phyloP scores from a whole-genome alignment of 208 protist species.

The Trypanosoma cruzi region DNA sequence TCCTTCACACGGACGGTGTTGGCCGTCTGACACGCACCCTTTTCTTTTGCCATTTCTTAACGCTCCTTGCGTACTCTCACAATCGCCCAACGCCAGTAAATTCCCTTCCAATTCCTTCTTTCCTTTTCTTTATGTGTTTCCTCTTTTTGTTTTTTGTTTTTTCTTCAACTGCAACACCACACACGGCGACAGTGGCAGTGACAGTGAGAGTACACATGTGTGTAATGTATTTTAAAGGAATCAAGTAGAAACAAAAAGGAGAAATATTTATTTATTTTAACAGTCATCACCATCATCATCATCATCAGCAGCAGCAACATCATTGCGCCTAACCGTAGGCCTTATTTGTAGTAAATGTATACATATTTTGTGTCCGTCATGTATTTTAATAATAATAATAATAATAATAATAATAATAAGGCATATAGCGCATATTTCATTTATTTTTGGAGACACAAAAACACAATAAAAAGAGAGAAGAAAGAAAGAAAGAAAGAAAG shows the following conservation, averaged over 20 bases:
- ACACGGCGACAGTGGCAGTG: no score
- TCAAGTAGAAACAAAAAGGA: no score
- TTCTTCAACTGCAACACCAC: not conserved
- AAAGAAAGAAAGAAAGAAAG: not conserved
- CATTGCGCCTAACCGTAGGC: no score
- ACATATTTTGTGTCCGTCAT: no score
- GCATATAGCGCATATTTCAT: not conserved
- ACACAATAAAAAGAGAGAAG: not conserved
- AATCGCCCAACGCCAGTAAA: not conserved
- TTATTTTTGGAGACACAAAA: not conserved
- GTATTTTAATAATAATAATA: no score
- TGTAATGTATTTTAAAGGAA: no score
- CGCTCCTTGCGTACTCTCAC: not conserved
- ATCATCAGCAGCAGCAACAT: no score
- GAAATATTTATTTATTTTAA: no score
- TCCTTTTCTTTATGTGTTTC: constrained; percentile 3
- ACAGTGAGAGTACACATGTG: no score
- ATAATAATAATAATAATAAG: no score
- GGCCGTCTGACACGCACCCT: constrained; percentile 85
- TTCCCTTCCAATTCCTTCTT: not conserved
- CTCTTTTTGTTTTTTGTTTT: not conserved
- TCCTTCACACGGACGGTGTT: constrained; percentile 77
- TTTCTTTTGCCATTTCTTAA: constrained; percentile 73
- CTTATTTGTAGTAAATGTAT: no score
- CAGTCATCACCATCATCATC: no score